A percentile compares a stretch with the other conserved stretches of the same genome.
Conservation (phyloP, 768 basidiomycete genomes). For the Krasilnikovozyma curviuscula region DNA sequence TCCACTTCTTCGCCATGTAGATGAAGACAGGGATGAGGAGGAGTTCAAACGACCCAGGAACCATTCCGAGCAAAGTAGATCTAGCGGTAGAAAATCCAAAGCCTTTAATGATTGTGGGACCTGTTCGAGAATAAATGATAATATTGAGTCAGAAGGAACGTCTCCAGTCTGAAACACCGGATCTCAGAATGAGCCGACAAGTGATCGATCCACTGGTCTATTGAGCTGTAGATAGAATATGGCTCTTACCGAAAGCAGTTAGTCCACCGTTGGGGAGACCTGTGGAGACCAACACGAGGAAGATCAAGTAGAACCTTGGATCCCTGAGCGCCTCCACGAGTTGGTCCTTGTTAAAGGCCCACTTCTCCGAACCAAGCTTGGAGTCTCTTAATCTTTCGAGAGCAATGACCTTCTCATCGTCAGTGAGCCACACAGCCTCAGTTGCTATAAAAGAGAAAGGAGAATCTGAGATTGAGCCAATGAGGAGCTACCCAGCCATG, state of each 20-base stretch:
- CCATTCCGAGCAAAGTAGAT: conserved; percentile 8
- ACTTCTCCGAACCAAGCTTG: conserved; percentile 5
- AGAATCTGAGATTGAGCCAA: too few species aligned
- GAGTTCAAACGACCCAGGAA: conserved; percentile 1
- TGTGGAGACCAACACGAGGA: conserved; percentile 9
- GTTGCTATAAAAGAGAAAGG: too few species aligned
- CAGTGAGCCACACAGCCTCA: background rate
- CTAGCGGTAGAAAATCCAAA: conserved; percentile 9
- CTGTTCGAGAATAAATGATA: too few species aligned
- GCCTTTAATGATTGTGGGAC: conserved; percentile 7
- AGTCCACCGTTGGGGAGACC: conserved; percentile 13
- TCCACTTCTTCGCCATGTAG: background rate
- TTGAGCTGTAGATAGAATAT: too few species aligned
- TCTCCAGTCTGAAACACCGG: too few species aligned
- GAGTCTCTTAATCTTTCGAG: background rate
- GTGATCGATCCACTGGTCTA: too few species aligned
- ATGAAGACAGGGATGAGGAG: conserved; percentile 3
- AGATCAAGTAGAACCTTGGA: conserved; percentile 11
- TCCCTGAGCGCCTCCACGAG: conserved; percentile 11
- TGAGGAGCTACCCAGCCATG: too few species aligned
- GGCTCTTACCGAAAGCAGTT: conserved; percentile 12
- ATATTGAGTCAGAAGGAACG: too few species aligned
- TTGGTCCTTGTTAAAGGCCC: conserved; percentile 13
- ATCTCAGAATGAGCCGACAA: too few species aligned
- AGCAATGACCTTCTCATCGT: conserved; percentile 7